Evolutionary conservation across 192 early-diverging fungal genomes (phyloP), one percentile per base, ranked within the genome.

Genomic region (Chytriomyces hyalinus): DNA sequence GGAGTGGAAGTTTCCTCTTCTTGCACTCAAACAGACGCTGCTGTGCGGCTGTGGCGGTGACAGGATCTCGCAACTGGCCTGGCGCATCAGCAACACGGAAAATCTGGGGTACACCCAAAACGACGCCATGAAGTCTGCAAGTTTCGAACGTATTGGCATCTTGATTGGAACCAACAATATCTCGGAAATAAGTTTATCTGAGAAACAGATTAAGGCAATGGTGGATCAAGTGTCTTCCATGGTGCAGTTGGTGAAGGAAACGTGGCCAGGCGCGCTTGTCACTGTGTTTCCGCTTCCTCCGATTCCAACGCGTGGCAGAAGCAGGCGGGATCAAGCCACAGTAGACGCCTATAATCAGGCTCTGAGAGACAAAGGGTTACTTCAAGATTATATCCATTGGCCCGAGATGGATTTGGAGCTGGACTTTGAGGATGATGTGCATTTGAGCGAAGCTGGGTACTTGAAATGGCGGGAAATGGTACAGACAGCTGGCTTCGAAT

Each of bases 351-450:
- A 70, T 20, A 71, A 78, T 48, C 17, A 20, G 64, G 49, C 28
- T 1, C 44, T 78, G 13, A 15, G n/a, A 45, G 45, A 61, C 2
- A n/a, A 28, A 45, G 68, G 77, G 6, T 45, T 78, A 3, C 17
- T 57, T 10, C 17, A 9, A 28, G 65, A 67, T 28, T 28, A 57
- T 10, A 20, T 20, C 8, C 50, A 61, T n/a, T 78, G 77, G 77
- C 26, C 61, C 13, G 67, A 78, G 0, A 70, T 78, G 47, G 68
- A 78, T 71, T 22, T 65, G 9, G 77, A 78, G 15, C 17, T 28
- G 7, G 77, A 78, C 46, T 78, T 62, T 71, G 77, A 78, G 65
- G 77, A 78, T 71, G 17, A 78, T 2, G 66, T 78, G 6, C 77
- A 78, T 71, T 51, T 78, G 60, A 71, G 36, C 43, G 59, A 49